Percentiles rank a stretch among this genome's conserved stretches.
These are phyloP conservation scores for Monosporascus sp. DNA, from an alignment of 2,329 filamentous ascomycete species.

Conservation along the genomic window DNA sequence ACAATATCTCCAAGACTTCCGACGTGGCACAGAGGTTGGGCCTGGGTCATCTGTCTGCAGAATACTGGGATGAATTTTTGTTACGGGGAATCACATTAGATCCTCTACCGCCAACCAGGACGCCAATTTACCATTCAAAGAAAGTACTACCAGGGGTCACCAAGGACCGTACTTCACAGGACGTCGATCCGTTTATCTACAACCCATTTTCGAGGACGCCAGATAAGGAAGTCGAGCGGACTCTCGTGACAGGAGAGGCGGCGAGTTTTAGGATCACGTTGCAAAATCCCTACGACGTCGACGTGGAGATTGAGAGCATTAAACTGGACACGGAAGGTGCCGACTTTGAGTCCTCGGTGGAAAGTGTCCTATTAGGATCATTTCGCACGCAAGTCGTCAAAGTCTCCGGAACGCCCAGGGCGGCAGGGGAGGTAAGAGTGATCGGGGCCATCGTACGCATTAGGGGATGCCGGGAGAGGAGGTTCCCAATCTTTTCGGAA, in stretches of 20 bases:
- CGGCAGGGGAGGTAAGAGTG: slow-evolving; percentile 64
- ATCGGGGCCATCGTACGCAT: slow-evolving; percentile 76
- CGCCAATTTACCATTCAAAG: slow-evolving; percentile 61
- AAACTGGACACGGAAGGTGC: slow-evolving; percentile 68
- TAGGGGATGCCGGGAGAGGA: slow-evolving; percentile 72
- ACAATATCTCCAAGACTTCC: slow-evolving; percentile 81
- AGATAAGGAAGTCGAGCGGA: slow-evolving; percentile 56
- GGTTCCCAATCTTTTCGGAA: slow-evolving; percentile 77
- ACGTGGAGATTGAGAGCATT: slow-evolving; percentile 82
- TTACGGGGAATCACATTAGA: slow-evolving; percentile 72
- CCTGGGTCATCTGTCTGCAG: slow-evolving; percentile 62
- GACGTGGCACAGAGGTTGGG: slow-evolving; percentile 72
- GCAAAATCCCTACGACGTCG: slow-evolving; percentile 92
- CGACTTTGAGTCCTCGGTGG: slow-evolving; percentile 61
- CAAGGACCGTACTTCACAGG: slow-evolving; percentile 49
- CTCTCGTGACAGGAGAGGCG: slow-evolving; percentile 73
- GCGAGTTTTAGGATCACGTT: slow-evolving; percentile 76
- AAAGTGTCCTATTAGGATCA: slow-evolving; percentile 67
- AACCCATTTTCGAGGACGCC: slow-evolving; percentile 79
- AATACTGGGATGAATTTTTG: slow-evolving; percentile 97
- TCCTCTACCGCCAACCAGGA: slow-evolving; percentile 51
- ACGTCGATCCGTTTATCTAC: slow-evolving; percentile 85
- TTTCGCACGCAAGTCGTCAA: slow-evolving; percentile 77
- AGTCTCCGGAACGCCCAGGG: slow-evolving; percentile 62
- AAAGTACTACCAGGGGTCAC: slow-evolving; percentile 47